phyloP scores from a whole-genome alignment of 1,284 basidiomycete species.

The Trichosporon sp. region DNA sequence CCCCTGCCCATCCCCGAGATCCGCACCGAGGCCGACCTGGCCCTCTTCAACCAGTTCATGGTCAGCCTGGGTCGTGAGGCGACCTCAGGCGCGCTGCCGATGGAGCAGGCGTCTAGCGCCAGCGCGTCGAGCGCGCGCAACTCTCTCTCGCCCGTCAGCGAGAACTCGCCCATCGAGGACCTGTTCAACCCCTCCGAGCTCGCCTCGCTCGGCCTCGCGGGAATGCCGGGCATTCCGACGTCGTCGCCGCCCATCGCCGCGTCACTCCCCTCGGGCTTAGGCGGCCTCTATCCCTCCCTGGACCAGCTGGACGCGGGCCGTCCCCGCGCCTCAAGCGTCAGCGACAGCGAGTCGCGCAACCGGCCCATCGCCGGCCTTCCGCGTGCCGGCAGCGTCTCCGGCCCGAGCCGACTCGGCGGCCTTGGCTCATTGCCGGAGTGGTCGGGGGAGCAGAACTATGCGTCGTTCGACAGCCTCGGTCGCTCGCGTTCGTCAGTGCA shows the following conservation, averaged over 20 bases:
- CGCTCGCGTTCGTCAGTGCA: slow-evolving; percentile 25
- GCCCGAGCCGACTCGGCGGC: no score
- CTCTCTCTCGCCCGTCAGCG: slow-evolving; percentile 41
- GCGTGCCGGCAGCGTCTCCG: slow-evolving; percentile 23
- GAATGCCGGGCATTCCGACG: slow-evolving; percentile 47
- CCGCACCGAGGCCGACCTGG: slow-evolving; percentile 43
- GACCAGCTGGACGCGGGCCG: slow-evolving; percentile 14
- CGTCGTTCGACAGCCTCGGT: slow-evolving; percentile 38
- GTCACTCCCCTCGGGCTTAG: slow-evolving; percentile 25
- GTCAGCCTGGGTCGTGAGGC: slow-evolving; percentile 46
- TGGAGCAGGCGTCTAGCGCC: slow-evolving; percentile 17
- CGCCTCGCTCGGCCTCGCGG: slow-evolving; percentile 46
- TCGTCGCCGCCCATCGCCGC: slow-evolving; percentile 4
- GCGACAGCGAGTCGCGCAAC: slow-evolving; percentile 5
- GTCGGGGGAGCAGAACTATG: slow-evolving; percentile 12
- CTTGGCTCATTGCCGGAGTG: no score
- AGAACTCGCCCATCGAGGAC: slow-evolving; percentile 38
- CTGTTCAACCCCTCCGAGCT: slow-evolving; percentile 47
- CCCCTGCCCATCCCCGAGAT: slow-evolving; percentile 41
- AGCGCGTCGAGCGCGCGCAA: slow-evolving; percentile 19
- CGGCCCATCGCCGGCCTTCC: slow-evolving; percentile 23
- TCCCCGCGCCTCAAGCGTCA: slow-evolving; percentile 14
- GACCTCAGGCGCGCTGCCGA: slow-evolving; percentile 16
- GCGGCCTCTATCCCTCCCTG: slow-evolving; percentile 16
- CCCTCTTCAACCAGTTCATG: slow-evolving; percentile 50